Conservation (phyloP, 2,329 filamentous ascomycete genomes). For the Claviceps sp. region DNA sequence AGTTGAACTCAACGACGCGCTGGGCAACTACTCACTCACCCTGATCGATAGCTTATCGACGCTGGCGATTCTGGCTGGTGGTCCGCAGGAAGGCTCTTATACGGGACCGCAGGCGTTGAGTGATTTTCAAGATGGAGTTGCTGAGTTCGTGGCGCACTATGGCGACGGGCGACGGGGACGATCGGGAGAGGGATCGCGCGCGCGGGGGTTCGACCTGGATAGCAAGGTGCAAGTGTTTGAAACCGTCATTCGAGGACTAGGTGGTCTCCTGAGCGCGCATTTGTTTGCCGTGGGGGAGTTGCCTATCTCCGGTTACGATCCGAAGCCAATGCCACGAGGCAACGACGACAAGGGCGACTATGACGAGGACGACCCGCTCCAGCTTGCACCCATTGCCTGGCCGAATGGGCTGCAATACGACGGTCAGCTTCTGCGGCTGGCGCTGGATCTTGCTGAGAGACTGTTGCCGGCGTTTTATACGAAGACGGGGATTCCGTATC, state of each 20-base stretch:
- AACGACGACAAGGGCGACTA: not conserved
- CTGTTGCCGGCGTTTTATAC: conserved; percentile 88
- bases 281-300: conserved; percentile 84
- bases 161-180: conserved; percentile 66
- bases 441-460: conserved; percentile 69
- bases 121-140: conserved; percentile 71
- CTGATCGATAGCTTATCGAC: conserved; percentile 92
- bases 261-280: conserved; percentile 83
- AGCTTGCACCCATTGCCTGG: conserved; percentile 52
- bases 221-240: conserved; percentile 99
- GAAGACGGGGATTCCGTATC: conserved; percentile 82
- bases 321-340: conserved; percentile 20
- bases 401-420: conserved; percentile 69
- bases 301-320: conserved; percentile 67
- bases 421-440: conserved; percentile 80
- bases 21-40: conserved; percentile 94
- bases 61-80: conserved; percentile 78
- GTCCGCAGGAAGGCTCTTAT: conserved; percentile 31
- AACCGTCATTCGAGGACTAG: conserved; percentile 86
- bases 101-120: conserved; percentile 38
- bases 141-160: conserved; percentile 65
- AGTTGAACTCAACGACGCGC: conserved; percentile 82
- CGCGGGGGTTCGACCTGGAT: conserved; percentile 80
- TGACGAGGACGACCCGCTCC: conserved; percentile 26
- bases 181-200: conserved; percentile 55